phyloP scores from a whole-genome alignment of 768 basidiomycete genomes.

The Phaffia tasmanica region DNA sequence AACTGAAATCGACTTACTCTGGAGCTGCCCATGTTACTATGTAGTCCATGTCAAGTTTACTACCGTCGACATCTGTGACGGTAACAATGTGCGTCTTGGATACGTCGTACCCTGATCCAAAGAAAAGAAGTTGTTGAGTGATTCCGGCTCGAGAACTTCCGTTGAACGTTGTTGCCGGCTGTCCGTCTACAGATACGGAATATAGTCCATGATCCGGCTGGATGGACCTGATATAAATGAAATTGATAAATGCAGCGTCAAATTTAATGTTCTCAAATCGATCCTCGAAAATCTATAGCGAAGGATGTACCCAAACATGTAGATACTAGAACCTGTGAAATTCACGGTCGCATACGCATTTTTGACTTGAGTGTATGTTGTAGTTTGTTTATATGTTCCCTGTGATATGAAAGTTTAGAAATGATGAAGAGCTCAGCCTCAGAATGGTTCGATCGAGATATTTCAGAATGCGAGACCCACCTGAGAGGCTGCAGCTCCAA shows the following conservation, averaged over 20 bases:
- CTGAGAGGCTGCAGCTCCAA: constrained; percentile 22
- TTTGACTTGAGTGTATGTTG: constrained; percentile 19
- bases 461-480: neutral
- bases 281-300: neutral
- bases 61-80: constrained; percentile 21
- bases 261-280: too few relatives aligned
- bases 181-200: constrained; percentile 17
- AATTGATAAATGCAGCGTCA: too few relatives aligned
- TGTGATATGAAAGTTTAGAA: neutral
- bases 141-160: constrained; percentile 11
- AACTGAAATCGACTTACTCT: constrained; percentile 1
- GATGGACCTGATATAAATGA: constrained; percentile 3
- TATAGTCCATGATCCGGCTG: constrained; percentile 25
- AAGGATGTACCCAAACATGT: constrained; percentile 15
- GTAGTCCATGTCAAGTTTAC: constrained; percentile 24
- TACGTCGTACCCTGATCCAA: constrained; percentile 2
- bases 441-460: neutral
- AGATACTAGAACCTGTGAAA: constrained; percentile 17
- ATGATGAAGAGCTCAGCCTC: neutral
- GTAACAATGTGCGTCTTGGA: constrained; percentile 4
- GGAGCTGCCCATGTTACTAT: constrained; percentile 5
- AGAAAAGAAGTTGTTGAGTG: constrained; percentile 23
- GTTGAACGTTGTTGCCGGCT: constrained; percentile 2
- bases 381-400: constrained; percentile 24
- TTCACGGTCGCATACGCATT: constrained; percentile 13